Evolutionary conservation across 352 stramenopile genomes (phyloP).

Genomic region (Globisporangium emineosum): DNA sequence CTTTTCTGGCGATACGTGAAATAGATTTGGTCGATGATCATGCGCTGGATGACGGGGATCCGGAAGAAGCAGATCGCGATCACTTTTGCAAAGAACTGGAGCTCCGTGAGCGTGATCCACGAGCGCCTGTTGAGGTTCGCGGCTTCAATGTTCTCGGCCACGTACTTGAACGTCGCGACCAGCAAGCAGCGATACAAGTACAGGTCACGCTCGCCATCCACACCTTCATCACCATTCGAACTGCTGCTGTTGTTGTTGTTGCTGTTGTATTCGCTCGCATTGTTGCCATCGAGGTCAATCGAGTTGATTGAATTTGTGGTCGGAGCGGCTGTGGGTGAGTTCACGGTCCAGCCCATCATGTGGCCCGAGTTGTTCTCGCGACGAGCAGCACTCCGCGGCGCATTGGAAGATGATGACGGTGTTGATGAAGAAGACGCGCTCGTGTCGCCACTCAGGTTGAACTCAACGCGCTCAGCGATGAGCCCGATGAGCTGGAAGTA

Average conservation of each 20-base stretch:
- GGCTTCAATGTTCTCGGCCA: slow-evolving; percentile 55
- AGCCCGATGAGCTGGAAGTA: slow-evolving; percentile 64
- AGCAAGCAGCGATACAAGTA: slow-evolving; percentile 66
- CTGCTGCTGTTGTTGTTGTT: slow-evolving; percentile 13
- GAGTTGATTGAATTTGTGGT: not conserved
- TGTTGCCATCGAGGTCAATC: not conserved
- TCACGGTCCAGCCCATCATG: slow-evolving; percentile 24
- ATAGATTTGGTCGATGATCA: slow-evolving; percentile 56
- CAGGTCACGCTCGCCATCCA: slow-evolving; percentile 48
- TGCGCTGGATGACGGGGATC: slow-evolving; percentile 45
- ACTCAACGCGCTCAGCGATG: slow-evolving; percentile 67
- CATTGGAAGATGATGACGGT: not conserved
- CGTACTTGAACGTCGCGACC: slow-evolving; percentile 77
- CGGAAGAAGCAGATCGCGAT: slow-evolving; percentile 74
- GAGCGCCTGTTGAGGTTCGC: slow-evolving; percentile 34
- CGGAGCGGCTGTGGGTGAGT: slow-evolving; percentile 27
- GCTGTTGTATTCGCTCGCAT: slow-evolving; percentile 5
- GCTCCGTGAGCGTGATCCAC: slow-evolving; percentile 59
- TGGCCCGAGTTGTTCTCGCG: slow-evolving; percentile 15
- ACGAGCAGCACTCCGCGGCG: slow-evolving; percentile 1
- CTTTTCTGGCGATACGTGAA: slow-evolving; percentile 43
- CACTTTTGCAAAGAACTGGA: slow-evolving; percentile 60
- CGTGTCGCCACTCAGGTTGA: slow-evolving; percentile 36
- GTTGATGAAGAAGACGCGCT: slow-evolving; percentile 13
- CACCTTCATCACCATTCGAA: slow-evolving; percentile 25